A percentile compares a stretch with the other conserved stretches of the same genome.
Evolutionary conservation across 2,329 filamentous ascomycete genomes (phyloP).

Genomic region (Teratosphaeriaceae sp.): DNA sequence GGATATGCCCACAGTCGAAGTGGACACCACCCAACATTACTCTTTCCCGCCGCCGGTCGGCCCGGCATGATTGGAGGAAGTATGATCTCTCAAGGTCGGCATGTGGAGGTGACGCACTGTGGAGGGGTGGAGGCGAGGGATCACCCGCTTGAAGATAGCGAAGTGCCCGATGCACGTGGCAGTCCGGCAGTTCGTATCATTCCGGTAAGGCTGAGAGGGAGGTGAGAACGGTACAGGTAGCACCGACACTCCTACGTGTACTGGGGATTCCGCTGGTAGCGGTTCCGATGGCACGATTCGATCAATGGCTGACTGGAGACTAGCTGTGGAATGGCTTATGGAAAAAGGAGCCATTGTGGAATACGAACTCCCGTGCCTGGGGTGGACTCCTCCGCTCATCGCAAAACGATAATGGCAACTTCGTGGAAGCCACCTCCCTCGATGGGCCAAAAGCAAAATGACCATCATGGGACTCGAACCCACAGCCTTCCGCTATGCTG

Average conservation of each 20-base stretch:
- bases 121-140: constrained; percentile 6
- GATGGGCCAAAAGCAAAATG: too few relatives aligned
- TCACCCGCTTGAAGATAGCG: too few relatives aligned
- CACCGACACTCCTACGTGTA: too few relatives aligned
- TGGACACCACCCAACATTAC: background rate
- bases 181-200: background rate
- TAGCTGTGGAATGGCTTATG: too few relatives aligned
- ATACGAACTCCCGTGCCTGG: too few relatives aligned
- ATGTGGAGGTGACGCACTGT: constrained; percentile 6
- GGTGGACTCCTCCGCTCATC: background rate
- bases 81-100: background rate
- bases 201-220: background rate
- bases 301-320: background rate
- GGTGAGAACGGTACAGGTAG: too few relatives aligned
- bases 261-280: too few relatives aligned
- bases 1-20: background rate
- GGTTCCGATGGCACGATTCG: background rate
- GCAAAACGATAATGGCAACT: background rate
- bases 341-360: too few relatives aligned
- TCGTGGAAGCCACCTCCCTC: too few relatives aligned
- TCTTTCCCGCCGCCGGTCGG: background rate
- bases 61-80: constrained; percentile 6
- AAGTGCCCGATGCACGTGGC: background rate
- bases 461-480: constrained; percentile 24
- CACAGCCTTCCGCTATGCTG: constrained; percentile 6